Conservation (phyloP, 1,139 yeast species). For the Insectozyma bohioensis region DNA sequence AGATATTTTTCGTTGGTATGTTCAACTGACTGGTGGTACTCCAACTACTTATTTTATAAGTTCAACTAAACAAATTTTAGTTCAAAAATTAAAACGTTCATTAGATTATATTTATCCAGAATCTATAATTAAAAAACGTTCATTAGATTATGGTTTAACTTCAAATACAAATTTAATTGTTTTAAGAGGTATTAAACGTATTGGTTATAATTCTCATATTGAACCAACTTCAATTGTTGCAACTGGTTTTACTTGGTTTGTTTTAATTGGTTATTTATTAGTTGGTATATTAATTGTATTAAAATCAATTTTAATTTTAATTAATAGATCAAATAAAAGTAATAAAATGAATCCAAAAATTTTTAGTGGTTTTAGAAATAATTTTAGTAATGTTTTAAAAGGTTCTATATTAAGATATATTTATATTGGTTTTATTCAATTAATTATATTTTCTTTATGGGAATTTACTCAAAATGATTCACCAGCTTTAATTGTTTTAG, state of each 20-base stretch:
- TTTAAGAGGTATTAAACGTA: constrained; percentile 72
- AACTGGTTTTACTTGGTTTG: constrained; percentile 75
- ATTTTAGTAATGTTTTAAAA: constrained; percentile 57
- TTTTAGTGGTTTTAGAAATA: constrained; percentile 48
- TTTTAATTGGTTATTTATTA: constrained; percentile 59
- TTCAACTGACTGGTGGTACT: constrained; percentile 75
- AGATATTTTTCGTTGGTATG: constrained; percentile 75
- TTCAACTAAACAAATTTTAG: constrained; percentile 59
- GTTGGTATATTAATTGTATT: constrained; percentile 49
- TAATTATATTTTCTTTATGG: constrained; percentile 68
- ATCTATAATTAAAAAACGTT: constrained; percentile 20
- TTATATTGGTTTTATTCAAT: constrained; percentile 74
- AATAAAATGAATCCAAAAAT: constrained; percentile 49
- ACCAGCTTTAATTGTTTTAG: constrained; percentile 72
- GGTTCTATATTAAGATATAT: constrained; percentile 70
- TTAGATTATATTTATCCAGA: constrained; percentile 21
- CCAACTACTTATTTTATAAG: constrained; percentile 62
- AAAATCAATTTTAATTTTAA: constrained; percentile 50
- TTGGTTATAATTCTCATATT: constrained; percentile 64
- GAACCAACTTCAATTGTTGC: constrained; percentile 74
- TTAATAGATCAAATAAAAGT: constrained; percentile 39
- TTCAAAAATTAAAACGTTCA: constrained; percentile 53
- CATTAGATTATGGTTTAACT: constrained; percentile 31
- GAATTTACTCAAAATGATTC: constrained; percentile 72
- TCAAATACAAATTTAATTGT: constrained; percentile 53